A percentile compares a stretch with the other conserved stretches of the same genome.
Conservation (phyloP, 768 basidiomycete species). For the Wakefieldia striispora region DNA sequence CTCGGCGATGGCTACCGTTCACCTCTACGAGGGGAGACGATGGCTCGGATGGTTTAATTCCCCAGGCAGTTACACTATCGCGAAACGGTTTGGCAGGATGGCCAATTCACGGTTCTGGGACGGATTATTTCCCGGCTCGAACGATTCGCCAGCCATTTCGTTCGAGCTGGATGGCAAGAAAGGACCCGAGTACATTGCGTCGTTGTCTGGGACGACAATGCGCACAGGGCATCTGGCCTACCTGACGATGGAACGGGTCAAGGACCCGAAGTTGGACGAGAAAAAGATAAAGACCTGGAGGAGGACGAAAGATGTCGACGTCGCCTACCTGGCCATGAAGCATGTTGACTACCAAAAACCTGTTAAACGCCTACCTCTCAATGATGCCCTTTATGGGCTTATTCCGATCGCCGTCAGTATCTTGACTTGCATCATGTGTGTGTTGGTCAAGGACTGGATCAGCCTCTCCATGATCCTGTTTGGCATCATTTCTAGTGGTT, state of each 20-base stretch:
- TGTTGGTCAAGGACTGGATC: conserved; percentile 27
- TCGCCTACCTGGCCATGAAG: conserved; percentile 23
- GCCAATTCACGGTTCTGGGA: conserved; percentile 33
- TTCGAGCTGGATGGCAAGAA: conserved; percentile 30
- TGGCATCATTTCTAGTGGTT: conserved; percentile 33
- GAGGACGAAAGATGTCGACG: conserved; percentile 4
- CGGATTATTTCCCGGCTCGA: conserved; percentile 31
- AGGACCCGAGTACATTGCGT: conserved; percentile 30
- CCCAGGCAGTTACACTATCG: conserved; percentile 33
- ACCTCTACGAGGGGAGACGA: conserved; percentile 28
- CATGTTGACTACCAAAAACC: background rate
- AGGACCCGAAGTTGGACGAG: background rate
- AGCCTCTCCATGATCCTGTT: conserved; percentile 32
- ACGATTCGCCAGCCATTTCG: conserved; percentile 21
- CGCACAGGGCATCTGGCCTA: conserved; percentile 28
- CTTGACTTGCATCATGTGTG: conserved; percentile 25
- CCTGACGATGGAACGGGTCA: conserved; percentile 21
- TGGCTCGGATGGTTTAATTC: conserved; percentile 38
- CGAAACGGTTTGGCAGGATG: conserved; percentile 32
- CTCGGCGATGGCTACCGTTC: conserved; percentile 33
- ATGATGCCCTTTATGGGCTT: conserved; percentile 10
- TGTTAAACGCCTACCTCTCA: background rate
- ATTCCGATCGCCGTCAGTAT: conserved; percentile 27
- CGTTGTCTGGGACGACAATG: conserved; percentile 32
- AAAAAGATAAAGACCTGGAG: background rate